A percentile compares a stretch with the other conserved stretches of the same genome.
phyloP scores from a whole-genome alignment of 495 filamentous ascomycete genomes.

The Podospora australis region DNA sequence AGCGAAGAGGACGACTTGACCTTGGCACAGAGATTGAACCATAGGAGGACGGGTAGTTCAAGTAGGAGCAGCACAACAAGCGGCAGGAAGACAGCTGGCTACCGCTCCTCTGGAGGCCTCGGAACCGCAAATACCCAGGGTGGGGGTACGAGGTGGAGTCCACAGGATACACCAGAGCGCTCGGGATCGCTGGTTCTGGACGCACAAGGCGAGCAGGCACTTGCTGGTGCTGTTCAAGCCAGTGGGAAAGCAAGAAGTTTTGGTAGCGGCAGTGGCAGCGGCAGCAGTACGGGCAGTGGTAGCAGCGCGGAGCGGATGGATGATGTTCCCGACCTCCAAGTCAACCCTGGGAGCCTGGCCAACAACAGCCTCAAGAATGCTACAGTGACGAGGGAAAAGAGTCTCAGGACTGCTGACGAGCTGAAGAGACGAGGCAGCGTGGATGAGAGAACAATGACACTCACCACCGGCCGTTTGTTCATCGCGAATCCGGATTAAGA shows the following conservation, averaged over 20 bases:
- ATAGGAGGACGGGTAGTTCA: slow-evolving; percentile 67
- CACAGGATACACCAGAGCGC: slow-evolving; percentile 59
- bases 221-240: slow-evolving; percentile 35
- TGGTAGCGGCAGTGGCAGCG: slow-evolving; percentile 48
- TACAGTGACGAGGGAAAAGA: slow-evolving; percentile 52
- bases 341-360: slow-evolving; percentile 35
- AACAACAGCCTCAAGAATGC: slow-evolving; percentile 48
- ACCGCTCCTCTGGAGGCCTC: slow-evolving; percentile 43
- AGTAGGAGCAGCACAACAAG: slow-evolving; percentile 74
- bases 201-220: slow-evolving; percentile 19
- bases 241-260: slow-evolving; percentile 39
- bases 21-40: slow-evolving; percentile 49
- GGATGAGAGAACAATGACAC: slow-evolving; percentile 75
- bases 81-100: slow-evolving; percentile 52
- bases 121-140: slow-evolving; percentile 26
- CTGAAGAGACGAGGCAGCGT: slow-evolving; percentile 52
- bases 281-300: too few relatives aligned
- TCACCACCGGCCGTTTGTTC: slow-evolving; percentile 69
- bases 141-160: slow-evolving; percentile 54
- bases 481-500: slow-evolving; percentile 88
- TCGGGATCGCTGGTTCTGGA: slow-evolving; percentile 39
- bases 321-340: slow-evolving; percentile 37
- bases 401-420: slow-evolving; percentile 67
- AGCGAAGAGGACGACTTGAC: slow-evolving; percentile 64
- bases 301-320: slow-evolving; percentile 50